Conservation (phyloP, 2,329 filamentous ascomycete genomes). For the Ascochyta clinopodiicola region DNA sequence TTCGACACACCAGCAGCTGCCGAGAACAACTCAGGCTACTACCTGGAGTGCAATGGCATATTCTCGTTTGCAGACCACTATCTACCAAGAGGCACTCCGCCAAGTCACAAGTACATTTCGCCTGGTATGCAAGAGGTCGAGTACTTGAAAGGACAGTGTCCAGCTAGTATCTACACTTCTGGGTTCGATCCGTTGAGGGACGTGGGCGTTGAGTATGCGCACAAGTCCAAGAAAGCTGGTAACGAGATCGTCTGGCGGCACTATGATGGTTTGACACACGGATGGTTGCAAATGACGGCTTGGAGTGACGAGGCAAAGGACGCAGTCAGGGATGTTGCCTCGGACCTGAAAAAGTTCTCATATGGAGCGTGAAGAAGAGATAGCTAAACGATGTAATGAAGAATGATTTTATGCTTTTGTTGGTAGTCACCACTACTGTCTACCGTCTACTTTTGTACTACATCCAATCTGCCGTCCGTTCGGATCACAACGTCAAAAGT, state of each 20-base stretch:
- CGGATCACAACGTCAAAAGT: neutral
- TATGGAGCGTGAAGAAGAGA: neutral
- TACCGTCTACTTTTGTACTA: constrained; percentile 1
- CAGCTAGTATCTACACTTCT: constrained; percentile 1
- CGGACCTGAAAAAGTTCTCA: neutral
- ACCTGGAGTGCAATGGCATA: neutral
- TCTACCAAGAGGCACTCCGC: neutral
- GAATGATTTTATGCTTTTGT: constrained; percentile 20
- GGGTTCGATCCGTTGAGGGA: constrained; percentile 4
- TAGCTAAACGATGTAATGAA: neutral
- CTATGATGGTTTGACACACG: constrained; percentile 8
- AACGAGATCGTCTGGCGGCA: constrained; percentile 10
- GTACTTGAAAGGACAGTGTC: neutral
- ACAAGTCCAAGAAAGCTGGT: constrained; percentile 1
- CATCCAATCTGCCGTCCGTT: constrained; percentile 2
- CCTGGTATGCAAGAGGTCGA: constrained; percentile 3
- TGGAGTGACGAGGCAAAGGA: constrained; percentile 9
- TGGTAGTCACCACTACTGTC: neutral
- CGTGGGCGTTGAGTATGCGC: constrained; percentile 3
- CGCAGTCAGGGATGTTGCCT: constrained; percentile 5
- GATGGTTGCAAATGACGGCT: constrained; percentile 11
- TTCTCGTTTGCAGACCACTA: constrained; percentile 3
- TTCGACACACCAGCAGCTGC: constrained; percentile 10
- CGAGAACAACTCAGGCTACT: neutral
- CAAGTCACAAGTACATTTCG: neutral